These are phyloP conservation scores for Boletus reticulatus DNA, from an alignment of 768 basidiomycete species.

Conservation along the genomic window DNA sequence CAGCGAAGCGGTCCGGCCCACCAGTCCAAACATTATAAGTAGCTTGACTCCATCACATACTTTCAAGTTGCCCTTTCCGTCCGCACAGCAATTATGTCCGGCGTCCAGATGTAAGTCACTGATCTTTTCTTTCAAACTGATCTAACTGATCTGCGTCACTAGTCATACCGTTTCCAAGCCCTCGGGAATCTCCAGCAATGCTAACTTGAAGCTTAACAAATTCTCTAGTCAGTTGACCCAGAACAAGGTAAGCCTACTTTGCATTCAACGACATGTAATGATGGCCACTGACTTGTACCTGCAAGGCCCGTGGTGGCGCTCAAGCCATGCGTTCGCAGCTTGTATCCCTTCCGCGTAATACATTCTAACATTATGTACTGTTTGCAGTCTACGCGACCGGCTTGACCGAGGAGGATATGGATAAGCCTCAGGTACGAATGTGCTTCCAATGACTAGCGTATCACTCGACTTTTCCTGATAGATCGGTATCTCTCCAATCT, in stretches of 20 bases:
- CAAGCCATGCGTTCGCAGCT: constrained; percentile 77
- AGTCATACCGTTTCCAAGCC: constrained; percentile 22
- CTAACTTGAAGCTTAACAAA: constrained; percentile 70
- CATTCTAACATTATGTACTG: background rate
- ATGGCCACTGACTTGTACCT: constrained; percentile 1
- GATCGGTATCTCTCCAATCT: constrained; percentile 86
- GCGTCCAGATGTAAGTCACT: constrained; percentile 58
- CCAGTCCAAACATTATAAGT: constrained; percentile 16
- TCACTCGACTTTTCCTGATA: constrained; percentile 29
- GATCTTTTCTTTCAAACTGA: background rate
- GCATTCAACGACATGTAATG: background rate
- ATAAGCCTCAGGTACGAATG: constrained; percentile 70
- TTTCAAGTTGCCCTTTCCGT: background rate
- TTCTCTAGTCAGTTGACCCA: constrained; percentile 73
- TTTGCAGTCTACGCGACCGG: constrained; percentile 69
- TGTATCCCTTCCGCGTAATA: background rate
- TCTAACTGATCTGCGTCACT: background rate
- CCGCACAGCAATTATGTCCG: constrained; percentile 43
- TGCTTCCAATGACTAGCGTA: background rate
- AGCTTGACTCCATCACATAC: background rate
- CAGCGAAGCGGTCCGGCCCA: background rate
- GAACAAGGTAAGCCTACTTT: constrained; percentile 55
- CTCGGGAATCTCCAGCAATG: constrained; percentile 31
- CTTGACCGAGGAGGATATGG: constrained; percentile 74
- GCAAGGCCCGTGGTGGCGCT: constrained; percentile 64